Base-by-base conservation (phyloP, 257 asterid species). In the Buddleja alternifolia region DNA sequence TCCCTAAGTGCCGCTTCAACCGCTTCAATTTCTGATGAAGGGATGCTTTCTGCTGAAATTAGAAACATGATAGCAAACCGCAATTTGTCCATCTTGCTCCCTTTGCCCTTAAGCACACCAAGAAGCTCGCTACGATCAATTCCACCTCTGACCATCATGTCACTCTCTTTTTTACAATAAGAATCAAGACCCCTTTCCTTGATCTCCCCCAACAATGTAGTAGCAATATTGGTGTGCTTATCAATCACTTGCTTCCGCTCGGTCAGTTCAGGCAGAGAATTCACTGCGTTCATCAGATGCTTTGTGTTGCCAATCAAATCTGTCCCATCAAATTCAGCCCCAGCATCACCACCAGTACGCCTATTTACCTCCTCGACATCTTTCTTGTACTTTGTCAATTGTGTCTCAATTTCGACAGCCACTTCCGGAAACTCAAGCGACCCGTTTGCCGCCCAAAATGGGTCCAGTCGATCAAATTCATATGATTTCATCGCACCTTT, bases 281-380 rank as follows among this genome's bases (percentile, higher is more conserved):
- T 94, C 65, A 94, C 97, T 1, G 99, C 97, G 70, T 78, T 89
- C 97, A 94, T 94, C 79, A 94, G 78, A 85, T 91, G 95, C 84
- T 91, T 87, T 0, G 97, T 94, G 84, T 89, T 94, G 62, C 97
- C 96, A 62, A 87, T 77, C 76, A 90, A 75, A 72, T 90, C 95
- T 1, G 95, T 85, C 37, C 95, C 98, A 19, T 91, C 95, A 72
- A 91, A 94, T 71, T 94, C 96, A 12, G 96, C 86, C 77, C 89
- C 98, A 7, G 77, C 82, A 19, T 78, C 84, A 19, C 97, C 97
- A 39, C 96, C 96, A 10, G 99, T 91, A 54, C 92, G 86, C 77
- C 88, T 83, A 52, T 89, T 94, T 32, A 94, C 97, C 74, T 87
- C 97, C 78, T 89, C 97, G 1, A 91, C 99, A 73, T 91, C 97